phyloP scores from a whole-genome alignment of 495 filamentous ascomycete genomes.

The Penicillium roqueforti region DNA sequence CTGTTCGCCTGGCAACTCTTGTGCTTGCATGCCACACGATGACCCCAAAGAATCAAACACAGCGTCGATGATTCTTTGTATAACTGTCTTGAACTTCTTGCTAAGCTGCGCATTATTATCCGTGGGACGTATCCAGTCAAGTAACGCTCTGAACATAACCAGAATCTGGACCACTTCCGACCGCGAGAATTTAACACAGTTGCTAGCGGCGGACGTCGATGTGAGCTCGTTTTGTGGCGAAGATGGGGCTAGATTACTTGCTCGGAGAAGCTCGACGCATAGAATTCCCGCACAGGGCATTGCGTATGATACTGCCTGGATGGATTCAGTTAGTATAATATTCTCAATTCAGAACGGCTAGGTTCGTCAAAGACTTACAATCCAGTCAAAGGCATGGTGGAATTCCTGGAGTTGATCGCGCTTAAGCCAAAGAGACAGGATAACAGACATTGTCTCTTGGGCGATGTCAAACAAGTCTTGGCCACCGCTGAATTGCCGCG shows the following conservation, averaged over 20 bases:
- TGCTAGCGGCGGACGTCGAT: background rate
- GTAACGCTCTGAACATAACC: background rate
- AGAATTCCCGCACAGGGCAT: background rate
- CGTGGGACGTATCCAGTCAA: background rate
- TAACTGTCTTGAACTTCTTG: slow-evolving; percentile 1
- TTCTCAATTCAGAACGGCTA: background rate
- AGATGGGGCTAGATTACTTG: background rate
- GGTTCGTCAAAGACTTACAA: background rate
- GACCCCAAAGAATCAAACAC: background rate
- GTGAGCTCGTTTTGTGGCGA: background rate
- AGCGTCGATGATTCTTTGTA: background rate
- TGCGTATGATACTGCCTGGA: background rate
- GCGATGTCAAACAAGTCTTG: background rate
- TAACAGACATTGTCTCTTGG: background rate
- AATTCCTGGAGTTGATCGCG: background rate
- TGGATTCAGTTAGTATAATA: background rate
- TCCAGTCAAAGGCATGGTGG: background rate
- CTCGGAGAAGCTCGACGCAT: background rate
- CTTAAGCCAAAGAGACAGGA: background rate
- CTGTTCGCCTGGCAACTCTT: background rate
- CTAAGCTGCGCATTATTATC: background rate
- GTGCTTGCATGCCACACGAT: background rate
- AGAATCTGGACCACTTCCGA: background rate
- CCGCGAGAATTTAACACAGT: background rate
- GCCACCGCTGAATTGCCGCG: background rate